These are phyloP conservation scores for Penicillium nordicum DNA, from an alignment of 2,329 filamentous ascomycete species.

Conservation along the genomic window DNA sequence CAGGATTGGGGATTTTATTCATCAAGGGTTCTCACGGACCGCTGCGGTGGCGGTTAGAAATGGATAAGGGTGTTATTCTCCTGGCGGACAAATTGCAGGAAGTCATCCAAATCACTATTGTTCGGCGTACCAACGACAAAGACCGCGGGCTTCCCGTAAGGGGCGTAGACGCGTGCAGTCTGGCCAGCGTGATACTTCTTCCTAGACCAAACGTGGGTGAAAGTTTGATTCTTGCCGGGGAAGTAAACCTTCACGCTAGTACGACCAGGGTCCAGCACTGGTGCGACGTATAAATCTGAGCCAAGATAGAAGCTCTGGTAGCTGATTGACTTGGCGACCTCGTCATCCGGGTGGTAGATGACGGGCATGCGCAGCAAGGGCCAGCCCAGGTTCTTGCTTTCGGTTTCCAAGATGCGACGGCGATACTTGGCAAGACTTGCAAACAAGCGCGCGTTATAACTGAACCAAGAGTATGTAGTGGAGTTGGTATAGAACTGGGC, in stretches of 20 bases:
- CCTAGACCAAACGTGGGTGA: conserved; percentile 21
- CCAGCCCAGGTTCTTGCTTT: conserved; percentile 21
- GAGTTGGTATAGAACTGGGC: conserved; percentile 38
- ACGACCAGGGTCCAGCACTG: conserved; percentile 20
- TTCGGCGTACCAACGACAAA: conserved; percentile 18
- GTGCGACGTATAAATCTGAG: conserved; percentile 22
- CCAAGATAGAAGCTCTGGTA: conserved; percentile 25
- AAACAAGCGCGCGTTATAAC: conserved; percentile 38
- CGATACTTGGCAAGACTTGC: conserved; percentile 33
- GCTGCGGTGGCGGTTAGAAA: not conserved
- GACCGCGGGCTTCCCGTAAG: conserved; percentile 22
- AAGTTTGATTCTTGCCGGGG: conserved; percentile 14
- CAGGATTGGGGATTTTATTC: not conserved
- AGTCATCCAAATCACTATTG: conserved; percentile 15
- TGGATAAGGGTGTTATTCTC: conserved; percentile 18
- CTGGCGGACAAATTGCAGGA: conserved; percentile 19
- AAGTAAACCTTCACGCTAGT: conserved; percentile 20
- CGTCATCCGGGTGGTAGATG: conserved; percentile 21
- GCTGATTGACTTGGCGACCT: conserved; percentile 19
- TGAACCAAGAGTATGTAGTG: conserved; percentile 33
- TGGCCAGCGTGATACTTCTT: conserved; percentile 17
- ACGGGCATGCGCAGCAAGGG: conserved; percentile 26
- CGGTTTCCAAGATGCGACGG: conserved; percentile 28
- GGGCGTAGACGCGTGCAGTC: conserved; percentile 11
- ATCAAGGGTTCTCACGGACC: too few species aligned